Evolutionary conservation across 2,329 filamentous ascomycete species (phyloP).

Genomic region (Torrubiellomyces zombiae): DNA sequence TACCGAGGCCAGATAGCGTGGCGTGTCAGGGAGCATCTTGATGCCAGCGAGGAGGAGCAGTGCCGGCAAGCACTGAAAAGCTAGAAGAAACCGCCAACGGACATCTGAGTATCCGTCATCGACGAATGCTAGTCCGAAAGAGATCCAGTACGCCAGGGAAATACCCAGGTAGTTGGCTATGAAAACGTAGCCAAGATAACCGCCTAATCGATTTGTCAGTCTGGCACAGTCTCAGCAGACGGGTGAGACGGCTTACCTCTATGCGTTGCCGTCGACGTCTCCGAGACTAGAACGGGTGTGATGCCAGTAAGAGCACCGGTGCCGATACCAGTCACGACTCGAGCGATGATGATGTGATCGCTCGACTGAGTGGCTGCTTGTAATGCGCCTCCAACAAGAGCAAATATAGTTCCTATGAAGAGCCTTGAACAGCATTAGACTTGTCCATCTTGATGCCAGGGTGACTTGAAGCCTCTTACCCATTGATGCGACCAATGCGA

Average conservation of each 20-base stretch:
- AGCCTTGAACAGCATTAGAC: too few species aligned
- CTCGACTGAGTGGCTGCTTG: slow-evolving; percentile 26
- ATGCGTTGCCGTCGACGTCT: slow-evolving; percentile 27
- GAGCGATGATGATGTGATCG: slow-evolving; percentile 30
- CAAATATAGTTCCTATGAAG: slow-evolving; percentile 27
- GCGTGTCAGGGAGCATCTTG: slow-evolving; percentile 27
- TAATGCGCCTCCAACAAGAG: slow-evolving; percentile 29
- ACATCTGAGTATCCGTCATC: slow-evolving; percentile 12
- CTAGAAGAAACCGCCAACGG: slow-evolving; percentile 20
- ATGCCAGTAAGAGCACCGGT: slow-evolving; percentile 34
- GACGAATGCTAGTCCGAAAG: slow-evolving; percentile 18
- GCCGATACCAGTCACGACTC: slow-evolving; percentile 33
- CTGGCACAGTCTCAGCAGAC: too few species aligned
- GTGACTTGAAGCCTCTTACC: too few species aligned
- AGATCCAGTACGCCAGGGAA: slow-evolving; percentile 22
- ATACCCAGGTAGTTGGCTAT: slow-evolving; percentile 36
- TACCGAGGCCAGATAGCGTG: too few species aligned
- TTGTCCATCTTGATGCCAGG: too few species aligned
- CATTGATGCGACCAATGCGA: slow-evolving; percentile 28
- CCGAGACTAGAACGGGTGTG: slow-evolving; percentile 29
- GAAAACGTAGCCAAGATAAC: too few species aligned
- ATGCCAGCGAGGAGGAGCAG: slow-evolving; percentile 21
- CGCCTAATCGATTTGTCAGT: too few species aligned
- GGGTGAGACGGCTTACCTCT: slow-evolving; percentile 29
- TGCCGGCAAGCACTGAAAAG: slow-evolving; percentile 24